Percentiles rank a stretch among this genome's conserved stretches.
These are phyloP conservation scores for Neonectria ditissima DNA, from an alignment of 2,329 filamentous ascomycete species.

Conservation along the genomic window DNA sequence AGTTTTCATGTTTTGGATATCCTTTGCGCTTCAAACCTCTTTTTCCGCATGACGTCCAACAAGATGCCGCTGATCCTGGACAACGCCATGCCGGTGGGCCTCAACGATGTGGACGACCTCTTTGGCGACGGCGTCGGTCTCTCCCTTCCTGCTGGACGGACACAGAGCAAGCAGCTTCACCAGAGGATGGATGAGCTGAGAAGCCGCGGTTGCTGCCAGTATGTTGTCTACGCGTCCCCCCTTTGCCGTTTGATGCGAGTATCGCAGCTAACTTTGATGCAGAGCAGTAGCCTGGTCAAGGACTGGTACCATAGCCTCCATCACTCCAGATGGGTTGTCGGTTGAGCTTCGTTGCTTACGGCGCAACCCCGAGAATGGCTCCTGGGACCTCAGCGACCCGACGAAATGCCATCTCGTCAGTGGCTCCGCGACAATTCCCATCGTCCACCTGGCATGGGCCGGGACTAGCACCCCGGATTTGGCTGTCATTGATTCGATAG, in stretches of 20 bases:
- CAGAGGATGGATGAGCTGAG: constrained; percentile 82
- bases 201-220: constrained; percentile 84
- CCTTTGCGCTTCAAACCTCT: constrained; percentile 34
- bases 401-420: constrained; percentile 71
- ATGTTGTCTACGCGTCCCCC: constrained; percentile 57
- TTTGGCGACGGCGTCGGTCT: constrained; percentile 78
- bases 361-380: constrained; percentile 74
- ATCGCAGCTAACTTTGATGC: constrained; percentile 32
- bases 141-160: constrained; percentile 62
- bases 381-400: constrained; percentile 82
- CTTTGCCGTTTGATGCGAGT: not conserved
- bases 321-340: constrained; percentile 76
- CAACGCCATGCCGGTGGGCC: constrained; percentile 60
- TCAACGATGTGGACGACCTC: constrained; percentile 77
- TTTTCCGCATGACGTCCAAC: constrained; percentile 50
- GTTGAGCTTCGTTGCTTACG: constrained; percentile 80
- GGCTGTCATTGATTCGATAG: constrained; percentile 83
- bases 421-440: constrained; percentile 71
- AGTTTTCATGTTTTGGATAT: constrained; percentile 29
- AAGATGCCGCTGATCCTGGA: constrained; percentile 60
- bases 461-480: constrained; percentile 79
- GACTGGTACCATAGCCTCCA: constrained; percentile 84
- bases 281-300: constrained; percentile 91
- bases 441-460: constrained; percentile 88
- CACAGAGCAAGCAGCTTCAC: constrained; percentile 70